phyloP scores from a whole-genome alignment of 192 early-diverging fungal species.

The Backusella macrospora region DNA sequence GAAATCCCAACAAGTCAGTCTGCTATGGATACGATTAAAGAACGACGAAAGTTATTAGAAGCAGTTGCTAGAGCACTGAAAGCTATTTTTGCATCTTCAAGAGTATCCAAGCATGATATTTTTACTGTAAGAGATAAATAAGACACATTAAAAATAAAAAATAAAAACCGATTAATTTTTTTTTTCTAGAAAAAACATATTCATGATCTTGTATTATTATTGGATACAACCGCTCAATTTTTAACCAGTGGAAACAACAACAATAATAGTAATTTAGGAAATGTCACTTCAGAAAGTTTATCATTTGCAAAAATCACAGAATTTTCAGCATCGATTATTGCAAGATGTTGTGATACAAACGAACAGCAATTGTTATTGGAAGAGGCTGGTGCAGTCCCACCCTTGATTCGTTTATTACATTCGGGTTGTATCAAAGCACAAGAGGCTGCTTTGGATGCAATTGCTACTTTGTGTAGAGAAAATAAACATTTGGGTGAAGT shows the following conservation, averaged over 20 bases:
- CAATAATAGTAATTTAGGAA: not conserved
- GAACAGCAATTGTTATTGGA: slow-evolving; percentile 67
- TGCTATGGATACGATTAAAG: slow-evolving; percentile 20
- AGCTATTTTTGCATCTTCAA: slow-evolving; percentile 61
- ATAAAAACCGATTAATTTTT: too few relatives aligned
- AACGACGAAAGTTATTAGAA: slow-evolving; percentile 61
- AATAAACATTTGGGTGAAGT: slow-evolving; percentile 55
- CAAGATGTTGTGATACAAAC: slow-evolving; percentile 58
- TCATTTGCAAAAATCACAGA: slow-evolving; percentile 57
- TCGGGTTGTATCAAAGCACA: slow-evolving; percentile 65
- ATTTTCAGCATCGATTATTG: slow-evolving; percentile 64
- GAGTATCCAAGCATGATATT: slow-evolving; percentile 51
- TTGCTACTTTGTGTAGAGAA: slow-evolving; percentile 66
- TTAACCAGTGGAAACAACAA: not conserved
- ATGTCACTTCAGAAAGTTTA: slow-evolving; percentile 20
- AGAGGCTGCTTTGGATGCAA: slow-evolving; percentile 77
- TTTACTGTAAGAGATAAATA: slow-evolving; percentile 46
- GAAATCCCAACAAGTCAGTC: slow-evolving; percentile 19
- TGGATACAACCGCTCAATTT: slow-evolving; percentile 39
- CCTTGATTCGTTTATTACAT: slow-evolving; percentile 59
- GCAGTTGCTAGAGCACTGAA: slow-evolving; percentile 68
- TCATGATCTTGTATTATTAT: slow-evolving; percentile 48
- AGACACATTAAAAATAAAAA: not conserved
- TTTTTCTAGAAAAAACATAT: slow-evolving; percentile 46
- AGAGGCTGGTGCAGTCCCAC: slow-evolving; percentile 54